Base-by-base conservation (phyloP, 75 land plant genomes). In the Sequoia sempervirens region DNA sequence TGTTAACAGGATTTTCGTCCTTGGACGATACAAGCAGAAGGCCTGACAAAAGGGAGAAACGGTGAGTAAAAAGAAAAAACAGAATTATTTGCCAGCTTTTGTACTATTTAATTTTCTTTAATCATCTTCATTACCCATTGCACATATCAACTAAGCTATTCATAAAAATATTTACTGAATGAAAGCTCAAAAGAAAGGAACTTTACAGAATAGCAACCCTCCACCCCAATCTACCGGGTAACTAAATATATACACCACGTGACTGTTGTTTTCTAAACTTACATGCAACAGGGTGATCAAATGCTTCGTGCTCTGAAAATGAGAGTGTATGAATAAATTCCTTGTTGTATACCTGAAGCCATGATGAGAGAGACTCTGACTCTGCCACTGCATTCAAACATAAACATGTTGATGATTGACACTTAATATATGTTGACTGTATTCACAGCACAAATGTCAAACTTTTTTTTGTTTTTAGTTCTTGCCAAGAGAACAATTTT, bases 231-330 rank as follows among this genome's bases (percentile, higher is more conserved):
- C 20, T 83, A 38, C 32, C 15, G 3, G 26, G 75, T 1, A 20
- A 66, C 26, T 40, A 68, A 17, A 78, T 37, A 26, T 28, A 40
- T 43, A 78, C 30, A 78, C 80, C 80, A 75, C 4, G 46, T 53
- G 1, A 70, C 2, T 32, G 11, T 32, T 70, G 73, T 70, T 30
- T 64, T 28, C 50, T 82, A 82, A 70, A 80, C 96, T 89, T 88
- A 98, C 99, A 98, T 66, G 99, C 98, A 78, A 98, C 91, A 68
- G 99, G 99, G 87, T 98, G 99, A 80, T 98, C 99, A 91, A 98
- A 87, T 34, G 99, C 90, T 89, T 98, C 99, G 90, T 98, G 99
- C 15, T 98, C 99, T 83, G 99, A 96, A 84, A 98, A 98, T 34
- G 99, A 98, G 75, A 89, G 46, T 18, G 93, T 86, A 34, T 82